Evolutionary conservation across 2,329 filamentous ascomycete genomes (phyloP), one percentile per base, ranked within the genome.

Genomic region (Capronia americana): DNA sequence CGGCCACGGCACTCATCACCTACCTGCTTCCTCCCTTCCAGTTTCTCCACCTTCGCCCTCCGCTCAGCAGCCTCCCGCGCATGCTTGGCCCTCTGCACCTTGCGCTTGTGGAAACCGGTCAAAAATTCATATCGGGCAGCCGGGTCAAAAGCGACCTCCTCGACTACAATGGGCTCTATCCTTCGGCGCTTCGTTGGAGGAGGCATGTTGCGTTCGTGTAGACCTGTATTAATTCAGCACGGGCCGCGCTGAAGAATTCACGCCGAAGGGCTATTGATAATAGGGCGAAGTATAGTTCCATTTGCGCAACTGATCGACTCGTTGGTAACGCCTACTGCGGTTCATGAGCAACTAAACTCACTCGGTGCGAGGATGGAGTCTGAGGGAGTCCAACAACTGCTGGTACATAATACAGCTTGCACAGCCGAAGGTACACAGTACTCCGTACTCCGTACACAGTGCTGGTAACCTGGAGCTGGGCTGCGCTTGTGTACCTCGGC

Each of bases 71-170:
- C 84, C 72, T 95, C 92, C 75, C 95, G 91, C 1, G 94, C 94
- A 78, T 89, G 84, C 81, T 96, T 96, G 71, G 89, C 88, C 44
- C 95, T 87, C 77, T 92, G 90, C 61, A 91, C 81, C 79, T 97
- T 98, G 78, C 95, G 90, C 84, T 98, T 99, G 83, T 94, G 93
- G 80, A 99, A 99, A 2, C 95, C 95, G 0, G 93, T 97, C 65
- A 99, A 84, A 76, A 92, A 99, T 75, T 98, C 93, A 70, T 90
- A 83, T 70, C 95, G 89, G 54, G 91, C 91, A 68, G 85, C 84
- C 68, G 85, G 81, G 80, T 99, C 93, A 80, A 98, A 99, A 60
- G 83, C 87, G 78, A 99, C 90, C 77, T 96, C 92, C 75, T 93
- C 92, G 92, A 67, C 83, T 46, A 83, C 80, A 54, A 83, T 81